phyloP scores from a whole-genome alignment of 2,329 filamentous ascomycete genomes.

The Cordyceps cicadae region DNA sequence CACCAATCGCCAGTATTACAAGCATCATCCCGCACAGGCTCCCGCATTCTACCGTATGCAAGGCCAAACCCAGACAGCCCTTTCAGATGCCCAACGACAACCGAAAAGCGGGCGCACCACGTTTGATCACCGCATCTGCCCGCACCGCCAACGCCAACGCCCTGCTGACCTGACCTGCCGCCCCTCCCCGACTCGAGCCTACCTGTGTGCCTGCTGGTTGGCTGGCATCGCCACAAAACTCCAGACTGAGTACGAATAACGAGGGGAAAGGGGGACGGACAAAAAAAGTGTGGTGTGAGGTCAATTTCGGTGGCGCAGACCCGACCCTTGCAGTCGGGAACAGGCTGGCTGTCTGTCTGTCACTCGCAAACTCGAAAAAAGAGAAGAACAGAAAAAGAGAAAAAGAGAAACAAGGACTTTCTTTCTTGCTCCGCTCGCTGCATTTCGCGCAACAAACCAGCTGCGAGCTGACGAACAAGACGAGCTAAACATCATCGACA shows the following conservation, averaged over 20 bases:
- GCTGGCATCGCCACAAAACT: not conserved
- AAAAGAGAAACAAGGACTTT: no score
- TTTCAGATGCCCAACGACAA: constrained; percentile 6
- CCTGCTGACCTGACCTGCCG: no score
- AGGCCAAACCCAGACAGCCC: not conserved
- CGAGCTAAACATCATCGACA: no score
- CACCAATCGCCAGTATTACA: no score
- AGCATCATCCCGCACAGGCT: not conserved
- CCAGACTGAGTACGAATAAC: not conserved
- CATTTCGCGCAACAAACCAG: no score
- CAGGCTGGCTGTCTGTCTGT: no score
- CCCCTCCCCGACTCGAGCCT: not conserved
- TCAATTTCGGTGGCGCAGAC: not conserved
- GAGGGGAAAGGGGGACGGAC: not conserved
- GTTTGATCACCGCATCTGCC: constrained; percentile 1
- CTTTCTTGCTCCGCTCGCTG: no score
- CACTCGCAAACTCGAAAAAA: no score
- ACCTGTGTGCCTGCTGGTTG: not conserved
- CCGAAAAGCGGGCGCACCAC: not conserved
- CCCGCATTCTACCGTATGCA: not conserved
- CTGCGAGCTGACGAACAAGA: no score
- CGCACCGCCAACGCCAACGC: not conserved
- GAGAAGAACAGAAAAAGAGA: no score
- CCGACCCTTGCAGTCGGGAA: not conserved
- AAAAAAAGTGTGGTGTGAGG: not conserved